These are phyloP conservation scores for Neolentinus lepideus DNA, from an alignment of 1,284 basidiomycete genomes.

Conservation along the genomic window DNA sequence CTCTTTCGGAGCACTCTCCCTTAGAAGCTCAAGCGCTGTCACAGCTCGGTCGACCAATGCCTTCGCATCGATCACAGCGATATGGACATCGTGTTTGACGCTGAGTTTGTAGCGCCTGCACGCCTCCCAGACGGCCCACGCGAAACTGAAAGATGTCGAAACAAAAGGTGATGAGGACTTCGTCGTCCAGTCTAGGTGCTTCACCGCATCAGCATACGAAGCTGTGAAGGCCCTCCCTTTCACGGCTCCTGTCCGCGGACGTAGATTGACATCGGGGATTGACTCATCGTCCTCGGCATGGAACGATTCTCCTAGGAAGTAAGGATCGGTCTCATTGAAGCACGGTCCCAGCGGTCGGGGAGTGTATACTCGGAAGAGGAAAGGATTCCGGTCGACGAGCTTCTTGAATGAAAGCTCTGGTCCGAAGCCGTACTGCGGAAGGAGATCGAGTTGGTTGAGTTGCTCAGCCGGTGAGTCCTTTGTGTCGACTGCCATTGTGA, in stretches of 20 bases:
- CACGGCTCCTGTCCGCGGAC: constrained; percentile 9
- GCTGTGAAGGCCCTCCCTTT: constrained; percentile 12
- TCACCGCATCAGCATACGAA: constrained; percentile 55
- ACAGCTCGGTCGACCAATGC: constrained; percentile 47
- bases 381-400: constrained; percentile 56
- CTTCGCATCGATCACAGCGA: constrained; percentile 67
- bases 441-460: constrained; percentile 11
- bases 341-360: constrained; percentile 51
- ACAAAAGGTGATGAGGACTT: constrained; percentile 59
- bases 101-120: constrained; percentile 60
- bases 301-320: constrained; percentile 60
- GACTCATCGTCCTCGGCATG: constrained; percentile 33
- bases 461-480: neutral
- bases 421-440: constrained; percentile 70
- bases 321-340: constrained; percentile 45
- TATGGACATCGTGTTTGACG: constrained; percentile 67
- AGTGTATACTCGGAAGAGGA: constrained; percentile 72
- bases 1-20: constrained; percentile 43
- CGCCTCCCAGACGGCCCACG: constrained; percentile 76
- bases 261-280: constrained; percentile 22
- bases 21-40: constrained; percentile 56
- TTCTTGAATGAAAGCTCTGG: constrained; percentile 51
- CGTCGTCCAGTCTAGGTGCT: constrained; percentile 72
- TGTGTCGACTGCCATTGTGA: neutral
- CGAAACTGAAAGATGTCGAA: constrained; percentile 70